phyloP scores from a whole-genome alignment of 192 early-diverging fungal species.

The Mycoemilia scoparia region DNA sequence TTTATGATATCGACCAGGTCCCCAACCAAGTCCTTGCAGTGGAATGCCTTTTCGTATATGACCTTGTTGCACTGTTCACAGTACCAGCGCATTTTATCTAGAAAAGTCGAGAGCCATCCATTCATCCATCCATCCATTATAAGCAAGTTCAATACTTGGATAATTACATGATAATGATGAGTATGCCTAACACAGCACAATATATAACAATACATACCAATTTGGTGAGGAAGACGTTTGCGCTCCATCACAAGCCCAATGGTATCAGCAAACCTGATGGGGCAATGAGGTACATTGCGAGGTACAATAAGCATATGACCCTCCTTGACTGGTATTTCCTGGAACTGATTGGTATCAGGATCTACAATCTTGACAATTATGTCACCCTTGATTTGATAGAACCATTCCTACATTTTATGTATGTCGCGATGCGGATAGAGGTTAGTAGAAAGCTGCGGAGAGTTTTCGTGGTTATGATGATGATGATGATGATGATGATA shows the following conservation, averaged over 20 bases:
- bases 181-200: constrained; percentile 27
- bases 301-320: constrained; percentile 95
- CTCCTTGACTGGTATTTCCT: constrained; percentile 72
- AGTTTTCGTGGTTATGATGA: too few species aligned
- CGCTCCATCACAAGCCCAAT: constrained; percentile 92
- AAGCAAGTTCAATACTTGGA: not conserved
- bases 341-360: constrained; percentile 35
- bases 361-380: constrained; percentile 87
- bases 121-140: too few species aligned
- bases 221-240: constrained; percentile 48
- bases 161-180: constrained; percentile 2
- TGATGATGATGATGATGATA: not conserved
- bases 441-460: not conserved
- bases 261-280: constrained; percentile 80
- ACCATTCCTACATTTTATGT: constrained; percentile 98
- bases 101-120: too few species aligned
- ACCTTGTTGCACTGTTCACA: constrained; percentile 66
- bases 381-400: constrained; percentile 83
- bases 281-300: constrained; percentile 85
- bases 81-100: constrained; percentile 90
- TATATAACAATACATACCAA: too few species aligned
- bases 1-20: constrained; percentile 90
- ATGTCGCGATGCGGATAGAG: too few species aligned
- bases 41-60: constrained; percentile 78
- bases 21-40: constrained; percentile 72